These are phyloP conservation scores for Solanum clarkiae DNA, from an alignment of 257 asterid species.

Conservation along the genomic window DNA sequence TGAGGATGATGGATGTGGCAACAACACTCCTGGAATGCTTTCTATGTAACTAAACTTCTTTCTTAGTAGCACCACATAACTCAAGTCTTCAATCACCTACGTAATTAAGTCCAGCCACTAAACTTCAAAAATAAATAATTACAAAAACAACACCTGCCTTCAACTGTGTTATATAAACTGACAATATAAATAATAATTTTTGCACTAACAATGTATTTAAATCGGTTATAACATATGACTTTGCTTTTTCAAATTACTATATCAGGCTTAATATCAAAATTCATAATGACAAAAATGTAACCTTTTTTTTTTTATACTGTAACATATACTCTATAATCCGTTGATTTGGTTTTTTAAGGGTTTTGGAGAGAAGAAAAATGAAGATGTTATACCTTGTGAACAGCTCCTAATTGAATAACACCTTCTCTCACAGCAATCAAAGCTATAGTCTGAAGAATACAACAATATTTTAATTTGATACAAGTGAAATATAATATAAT, in stretches of 20 bases:
- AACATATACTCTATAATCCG: background rate
- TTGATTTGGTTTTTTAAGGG: background rate
- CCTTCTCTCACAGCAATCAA: constrained; percentile 99
- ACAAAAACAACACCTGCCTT: background rate
- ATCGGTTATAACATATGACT: background rate
- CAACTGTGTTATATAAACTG: background rate
- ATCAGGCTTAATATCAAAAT: background rate
- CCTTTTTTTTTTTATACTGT: rapidly evolving
- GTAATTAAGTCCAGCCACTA: background rate
- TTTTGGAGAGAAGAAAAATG: background rate
- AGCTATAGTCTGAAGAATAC: constrained; percentile 64
- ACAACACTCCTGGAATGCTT: constrained; percentile 87
- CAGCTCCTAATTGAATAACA: constrained; percentile 84
- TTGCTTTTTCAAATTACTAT: background rate
- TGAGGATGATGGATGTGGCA: constrained; percentile 91
- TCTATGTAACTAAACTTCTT: constrained; percentile 86
- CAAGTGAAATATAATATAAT: background rate
- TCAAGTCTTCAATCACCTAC: constrained; percentile 84
- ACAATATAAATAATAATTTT: background rate
- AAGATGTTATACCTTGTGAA: constrained; percentile 53
- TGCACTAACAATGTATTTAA: background rate
- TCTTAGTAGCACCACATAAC: constrained; percentile 80
- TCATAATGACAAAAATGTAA: background rate
- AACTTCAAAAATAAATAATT: background rate
- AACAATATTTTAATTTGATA: background rate